Evolutionary conservation across 768 basidiomycete genomes (phyloP).

Genomic region (Agrocybe praecox): DNA sequence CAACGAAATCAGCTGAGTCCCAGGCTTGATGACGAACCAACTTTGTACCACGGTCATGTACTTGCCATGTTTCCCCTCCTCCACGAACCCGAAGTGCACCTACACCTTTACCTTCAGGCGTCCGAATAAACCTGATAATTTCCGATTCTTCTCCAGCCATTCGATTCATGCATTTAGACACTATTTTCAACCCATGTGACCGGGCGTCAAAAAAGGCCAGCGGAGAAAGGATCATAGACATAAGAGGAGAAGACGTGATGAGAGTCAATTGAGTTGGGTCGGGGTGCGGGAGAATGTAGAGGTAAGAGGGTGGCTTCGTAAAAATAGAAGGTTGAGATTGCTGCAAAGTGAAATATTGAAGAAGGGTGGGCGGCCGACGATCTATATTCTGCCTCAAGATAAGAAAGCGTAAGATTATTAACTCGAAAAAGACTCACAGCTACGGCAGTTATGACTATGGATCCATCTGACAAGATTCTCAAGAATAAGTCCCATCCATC

Average conservation of each 20-base stretch:
- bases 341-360: slow-evolving; percentile 74
- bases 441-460: slow-evolving; percentile 72
- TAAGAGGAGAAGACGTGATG: slow-evolving; percentile 67
- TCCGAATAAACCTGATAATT: slow-evolving; percentile 69
- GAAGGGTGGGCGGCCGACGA: slow-evolving; percentile 80
- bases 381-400: slow-evolving; percentile 73
- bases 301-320: slow-evolving; percentile 47
- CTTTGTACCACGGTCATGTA: slow-evolving; percentile 47
- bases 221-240: slow-evolving; percentile 60
- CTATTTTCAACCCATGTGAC: slow-evolving; percentile 50
- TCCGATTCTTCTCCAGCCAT: slow-evolving; percentile 49
- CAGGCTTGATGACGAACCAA: slow-evolving; percentile 54
- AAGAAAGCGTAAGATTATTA: too few relatives aligned
- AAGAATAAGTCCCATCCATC: slow-evolving; percentile 83
- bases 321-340: slow-evolving; percentile 57
- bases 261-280: slow-evolving; percentile 51
- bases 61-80: slow-evolving; percentile 66
- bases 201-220: slow-evolving; percentile 64
- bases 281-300: slow-evolving; percentile 55
- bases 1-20: slow-evolving; percentile 62
- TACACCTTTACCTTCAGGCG: slow-evolving; percentile 78
- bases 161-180: slow-evolving; percentile 41
- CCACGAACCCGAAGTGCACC: slow-evolving; percentile 62
- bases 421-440: slow-evolving; percentile 49
- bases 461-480: slow-evolving; percentile 70